Base-by-base conservation (phyloP, 495 filamentous ascomycete species). In the Jackrogersella multiformis region DNA sequence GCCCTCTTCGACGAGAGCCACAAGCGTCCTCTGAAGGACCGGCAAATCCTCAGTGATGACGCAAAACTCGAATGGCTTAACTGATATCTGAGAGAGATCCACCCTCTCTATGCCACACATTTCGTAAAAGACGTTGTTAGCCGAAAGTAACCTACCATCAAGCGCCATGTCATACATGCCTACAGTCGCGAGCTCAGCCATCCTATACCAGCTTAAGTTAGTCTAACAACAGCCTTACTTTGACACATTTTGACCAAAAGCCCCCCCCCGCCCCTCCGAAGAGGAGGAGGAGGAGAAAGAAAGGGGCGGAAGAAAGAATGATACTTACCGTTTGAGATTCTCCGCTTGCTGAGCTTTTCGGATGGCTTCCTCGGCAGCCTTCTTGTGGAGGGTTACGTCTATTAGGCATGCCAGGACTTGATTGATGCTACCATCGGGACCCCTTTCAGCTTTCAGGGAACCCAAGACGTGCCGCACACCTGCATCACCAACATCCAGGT, bases 61-160 rank as follows among this genome's bases (percentile, higher is more conserved):
- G 61, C 76, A 77, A 9, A 54, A 55, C 52, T 80, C 72, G 67
- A 75, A 80, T 1, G 79, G 79, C 60, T 73, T 74, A 21, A 80
- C 57, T 12, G 59, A 55, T 5, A 70, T 46, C 0, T 70, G 61
- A 9, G 67, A 54, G 12, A 71, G 71, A 36, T 79, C 79, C 16
- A 74, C 72, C 41, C 81, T 84, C 39, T 88, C 81, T 77, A 92
- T 88, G 86, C 89, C 91, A 18, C 79, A 81, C 76, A 82, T 77
- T 51, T 82, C 77, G 44, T 73, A 82, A 60, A 82, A 82, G 9
- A 80, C 77, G 36, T 79, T 75, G 55, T 82, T 82, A 15, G 79
- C 79, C 1, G 76, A 74, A 7, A 81, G 63, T 30, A 82, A 69
- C 8, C 76, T 69, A 7, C 79, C 79, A 10, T 79, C 71, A 2